Conservation (phyloP, 495 filamentous ascomycete species). For the Podospora appendiculata region DNA sequence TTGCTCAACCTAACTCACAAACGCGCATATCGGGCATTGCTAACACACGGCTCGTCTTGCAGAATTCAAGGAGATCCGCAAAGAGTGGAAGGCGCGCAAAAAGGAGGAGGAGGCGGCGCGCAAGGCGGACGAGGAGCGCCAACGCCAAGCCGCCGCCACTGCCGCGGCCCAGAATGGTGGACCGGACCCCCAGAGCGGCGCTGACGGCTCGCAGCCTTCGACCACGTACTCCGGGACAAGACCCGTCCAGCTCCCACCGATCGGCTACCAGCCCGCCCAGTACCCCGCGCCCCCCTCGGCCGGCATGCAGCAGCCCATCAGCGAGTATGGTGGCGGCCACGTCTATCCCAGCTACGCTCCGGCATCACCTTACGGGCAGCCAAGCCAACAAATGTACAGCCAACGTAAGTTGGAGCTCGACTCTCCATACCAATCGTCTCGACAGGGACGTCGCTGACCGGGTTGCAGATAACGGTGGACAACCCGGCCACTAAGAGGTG, state of each 20-base stretch:
- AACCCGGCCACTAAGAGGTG: slow-evolving; percentile 1
- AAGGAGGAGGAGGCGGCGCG: slow-evolving; percentile 92
- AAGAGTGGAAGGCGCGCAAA: slow-evolving; percentile 98
- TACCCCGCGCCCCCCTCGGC: slow-evolving; percentile 60
- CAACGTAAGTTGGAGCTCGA: slow-evolving; percentile 47
- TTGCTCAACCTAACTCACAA: neutral
- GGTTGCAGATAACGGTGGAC: slow-evolving; percentile 19
- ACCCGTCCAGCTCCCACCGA: slow-evolving; percentile 68
- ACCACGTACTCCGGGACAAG: slow-evolving; percentile 56
- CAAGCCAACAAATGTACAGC: slow-evolving; percentile 64
- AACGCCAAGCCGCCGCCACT: slow-evolving; percentile 56
- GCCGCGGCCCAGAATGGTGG: slow-evolving; percentile 38
- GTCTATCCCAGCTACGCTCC: slow-evolving; percentile 54
- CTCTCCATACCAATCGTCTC: neutral
- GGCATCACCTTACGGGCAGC: slow-evolving; percentile 66
- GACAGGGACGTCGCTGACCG: slow-evolving; percentile 1
- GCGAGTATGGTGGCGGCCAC: slow-evolving; percentile 54
- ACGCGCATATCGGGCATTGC: neutral
- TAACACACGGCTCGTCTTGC: slow-evolving; percentile 22
- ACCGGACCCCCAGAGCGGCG: slow-evolving; percentile 41
- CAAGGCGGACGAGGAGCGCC: slow-evolving; percentile 86
- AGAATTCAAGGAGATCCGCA: slow-evolving; percentile 99
- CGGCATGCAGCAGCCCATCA: slow-evolving; percentile 49
- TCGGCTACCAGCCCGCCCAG: slow-evolving; percentile 68
- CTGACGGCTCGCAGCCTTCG: slow-evolving; percentile 52